Conservation (phyloP, 805 yeast genomes). For the Lachancea kluyveri region DNA sequence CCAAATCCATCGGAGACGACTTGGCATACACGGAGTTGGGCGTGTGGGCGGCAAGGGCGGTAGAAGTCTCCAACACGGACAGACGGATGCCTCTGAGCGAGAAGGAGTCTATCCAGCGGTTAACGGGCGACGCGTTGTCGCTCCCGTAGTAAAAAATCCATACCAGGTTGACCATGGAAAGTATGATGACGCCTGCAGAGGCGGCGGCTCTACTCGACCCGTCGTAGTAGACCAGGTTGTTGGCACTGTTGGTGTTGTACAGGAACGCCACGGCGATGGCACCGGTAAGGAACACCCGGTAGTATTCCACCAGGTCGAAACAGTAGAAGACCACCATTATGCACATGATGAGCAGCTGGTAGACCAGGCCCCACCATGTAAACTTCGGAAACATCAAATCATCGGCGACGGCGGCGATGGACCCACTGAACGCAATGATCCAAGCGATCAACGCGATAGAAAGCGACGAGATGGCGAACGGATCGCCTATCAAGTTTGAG, state of each 20-base stretch:
- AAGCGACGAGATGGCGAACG: constrained; percentile 79
- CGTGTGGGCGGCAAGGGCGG: constrained; percentile 4
- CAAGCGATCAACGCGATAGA: constrained; percentile 73
- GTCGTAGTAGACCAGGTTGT: constrained; percentile 64
- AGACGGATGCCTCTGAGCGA: constrained; percentile 47
- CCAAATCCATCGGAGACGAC: constrained; percentile 3
- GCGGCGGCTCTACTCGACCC: constrained; percentile 73
- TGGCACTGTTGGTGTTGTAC: constrained; percentile 80
- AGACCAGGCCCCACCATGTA: constrained; percentile 96
- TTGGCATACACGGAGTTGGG: constrained; percentile 15
- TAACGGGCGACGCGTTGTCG: constrained; percentile 81
- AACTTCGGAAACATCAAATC: constrained; percentile 60
- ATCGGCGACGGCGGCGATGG: constrained; percentile 49
- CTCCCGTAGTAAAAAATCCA: constrained; percentile 92
- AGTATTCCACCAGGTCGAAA: constrained; percentile 59
- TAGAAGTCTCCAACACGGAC: constrained; percentile 25
- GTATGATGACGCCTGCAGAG: constrained; percentile 83
- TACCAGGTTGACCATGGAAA: constrained; percentile 72
- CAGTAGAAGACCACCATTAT: constrained; percentile 48
- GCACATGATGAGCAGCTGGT: constrained; percentile 56
- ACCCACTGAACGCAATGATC: constrained; percentile 85
- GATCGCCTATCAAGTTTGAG: constrained; percentile 66
- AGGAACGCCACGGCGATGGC: constrained; percentile 62
- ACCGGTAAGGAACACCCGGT: constrained; percentile 43
- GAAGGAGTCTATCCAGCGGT: constrained; percentile 78